A percentile compares a stretch with the other conserved stretches of the same genome.
phyloP scores from a whole-genome alignment of 169 alveolate species.

The Cryptosporidium xiaoi region DNA sequence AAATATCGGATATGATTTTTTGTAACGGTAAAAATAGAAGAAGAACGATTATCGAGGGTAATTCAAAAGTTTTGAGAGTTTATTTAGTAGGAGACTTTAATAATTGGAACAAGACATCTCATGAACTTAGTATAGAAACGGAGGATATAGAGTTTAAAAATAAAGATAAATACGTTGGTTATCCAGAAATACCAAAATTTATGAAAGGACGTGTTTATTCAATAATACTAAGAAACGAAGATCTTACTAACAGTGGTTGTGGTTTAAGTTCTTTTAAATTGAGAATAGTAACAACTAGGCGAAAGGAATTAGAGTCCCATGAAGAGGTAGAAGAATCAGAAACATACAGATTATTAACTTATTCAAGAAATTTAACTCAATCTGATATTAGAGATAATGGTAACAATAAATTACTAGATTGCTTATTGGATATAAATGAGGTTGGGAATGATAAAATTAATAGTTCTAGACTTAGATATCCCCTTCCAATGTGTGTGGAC shows the following conservation, averaged over 20 bases:
- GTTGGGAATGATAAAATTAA: neutral
- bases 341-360: slow-evolving; percentile 51
- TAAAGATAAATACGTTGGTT: slow-evolving; percentile 2
- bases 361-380: slow-evolving; percentile 31
- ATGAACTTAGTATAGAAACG: slow-evolving; percentile 76
- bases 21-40: slow-evolving; percentile 24
- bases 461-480: slow-evolving; percentile 1
- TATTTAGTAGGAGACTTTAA: slow-evolving; percentile 82
- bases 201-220: slow-evolving; percentile 50
- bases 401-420: slow-evolving; percentile 17
- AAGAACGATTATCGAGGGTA: slow-evolving; percentile 15
- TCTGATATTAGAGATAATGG: slow-evolving; percentile 37
- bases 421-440: neutral
- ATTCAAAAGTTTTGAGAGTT: slow-evolving; percentile 17
- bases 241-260: neutral
- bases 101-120: slow-evolving; percentile 79
- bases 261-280: slow-evolving; percentile 24
- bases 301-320: neutral
- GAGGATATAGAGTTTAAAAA: slow-evolving; percentile 10
- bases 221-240: slow-evolving; percentile 6
- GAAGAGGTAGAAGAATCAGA: slow-evolving; percentile 29
- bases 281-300: slow-evolving; percentile 13
- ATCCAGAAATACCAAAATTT: slow-evolving; percentile 50
- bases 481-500: slow-evolving; percentile 56
- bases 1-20: slow-evolving; percentile 29